phyloP scores from a whole-genome alignment of 306 rosid genomes.

The Fragaria iinumae region DNA sequence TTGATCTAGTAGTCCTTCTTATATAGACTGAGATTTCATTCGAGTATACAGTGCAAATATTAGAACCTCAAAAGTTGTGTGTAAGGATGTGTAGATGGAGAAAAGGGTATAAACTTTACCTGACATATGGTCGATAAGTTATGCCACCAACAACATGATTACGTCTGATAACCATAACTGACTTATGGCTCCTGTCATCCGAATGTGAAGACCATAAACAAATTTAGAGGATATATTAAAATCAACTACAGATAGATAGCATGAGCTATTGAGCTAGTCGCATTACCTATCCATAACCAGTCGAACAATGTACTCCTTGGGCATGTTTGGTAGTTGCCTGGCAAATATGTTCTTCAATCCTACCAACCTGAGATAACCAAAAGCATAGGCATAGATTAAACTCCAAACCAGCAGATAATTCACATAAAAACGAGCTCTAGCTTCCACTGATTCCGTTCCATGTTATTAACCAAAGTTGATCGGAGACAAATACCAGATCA shows the following conservation, averaged over 20 bases:
- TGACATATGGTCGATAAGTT: conserved; percentile 92
- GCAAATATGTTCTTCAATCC: conserved; percentile 98
- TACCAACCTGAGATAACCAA: conserved; percentile 59
- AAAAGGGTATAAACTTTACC: conserved; percentile 38
- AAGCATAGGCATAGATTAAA: conserved; percentile 26
- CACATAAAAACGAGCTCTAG: too few species aligned
- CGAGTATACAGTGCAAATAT: not conserved
- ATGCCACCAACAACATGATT: conserved; percentile 94
- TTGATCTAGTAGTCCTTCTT: not conserved
- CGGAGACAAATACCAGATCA: conserved; percentile 76
- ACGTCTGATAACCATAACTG: conserved; percentile 87
- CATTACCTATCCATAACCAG: conserved; percentile 97
- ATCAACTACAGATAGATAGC: not conserved
- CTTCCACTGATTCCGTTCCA: not conserved
- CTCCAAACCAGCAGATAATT: conserved; percentile 4
- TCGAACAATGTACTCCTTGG: conserved; percentile 98
- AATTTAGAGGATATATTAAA: not conserved
- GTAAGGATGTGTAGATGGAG: not conserved
- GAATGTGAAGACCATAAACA: conserved; percentile 21
- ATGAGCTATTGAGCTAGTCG: not conserved
- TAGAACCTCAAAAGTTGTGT: not conserved
- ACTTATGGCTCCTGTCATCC: conserved; percentile 82
- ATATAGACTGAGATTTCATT: not conserved
- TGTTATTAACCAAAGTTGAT: not conserved
- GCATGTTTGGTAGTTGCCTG: conserved; percentile 94